Percentiles rank a stretch among this genome's conserved stretches.
These are phyloP conservation scores for Candida tropicalis DNA, from an alignment of 1,139 yeast species.

Conservation along the genomic window DNA sequence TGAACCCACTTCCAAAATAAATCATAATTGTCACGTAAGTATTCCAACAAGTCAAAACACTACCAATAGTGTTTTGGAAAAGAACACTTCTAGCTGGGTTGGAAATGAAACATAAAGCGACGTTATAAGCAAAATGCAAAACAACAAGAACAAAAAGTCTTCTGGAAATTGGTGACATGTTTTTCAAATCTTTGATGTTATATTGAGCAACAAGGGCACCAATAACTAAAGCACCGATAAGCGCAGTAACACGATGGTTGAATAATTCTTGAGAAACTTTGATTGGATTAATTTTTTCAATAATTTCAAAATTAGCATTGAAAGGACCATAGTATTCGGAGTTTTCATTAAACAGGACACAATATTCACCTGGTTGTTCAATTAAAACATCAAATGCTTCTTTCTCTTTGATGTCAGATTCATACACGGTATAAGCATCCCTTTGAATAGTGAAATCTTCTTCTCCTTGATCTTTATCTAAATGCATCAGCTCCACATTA, in stretches of 20 bases:
- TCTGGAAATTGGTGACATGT: conserved; percentile 5
- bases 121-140: not conserved
- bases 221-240: conserved; percentile 5
- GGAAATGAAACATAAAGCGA: not conserved
- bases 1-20: conserved; percentile 6
- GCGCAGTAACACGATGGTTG: conserved; percentile 4
- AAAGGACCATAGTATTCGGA: not conserved
- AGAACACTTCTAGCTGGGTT: conserved; percentile 1
- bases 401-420: not conserved
- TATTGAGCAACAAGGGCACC: conserved; percentile 4
- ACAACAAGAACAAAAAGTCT: conserved; percentile 4
- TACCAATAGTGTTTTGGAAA: not conserved
- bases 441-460: not conserved
- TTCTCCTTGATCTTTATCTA: conserved; percentile 5
- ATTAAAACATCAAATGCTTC: not conserved
- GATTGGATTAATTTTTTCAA: conserved; percentile 3
- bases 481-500: conserved; percentile 2
- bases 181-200: not conserved
- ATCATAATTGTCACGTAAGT: conserved; percentile 6
- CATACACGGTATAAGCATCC: not conserved
- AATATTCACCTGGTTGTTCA: conserved; percentile 2
- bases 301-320: not conserved
- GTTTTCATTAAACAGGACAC: conserved; percentile 6
- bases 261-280: not conserved
- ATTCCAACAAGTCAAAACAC: conserved; percentile 5